Evolutionary conservation across 1,139 yeast genomes (phyloP), one percentile per base, ranked within the genome.

Genomic region (Hemisphaericaspora subhashii): DNA sequence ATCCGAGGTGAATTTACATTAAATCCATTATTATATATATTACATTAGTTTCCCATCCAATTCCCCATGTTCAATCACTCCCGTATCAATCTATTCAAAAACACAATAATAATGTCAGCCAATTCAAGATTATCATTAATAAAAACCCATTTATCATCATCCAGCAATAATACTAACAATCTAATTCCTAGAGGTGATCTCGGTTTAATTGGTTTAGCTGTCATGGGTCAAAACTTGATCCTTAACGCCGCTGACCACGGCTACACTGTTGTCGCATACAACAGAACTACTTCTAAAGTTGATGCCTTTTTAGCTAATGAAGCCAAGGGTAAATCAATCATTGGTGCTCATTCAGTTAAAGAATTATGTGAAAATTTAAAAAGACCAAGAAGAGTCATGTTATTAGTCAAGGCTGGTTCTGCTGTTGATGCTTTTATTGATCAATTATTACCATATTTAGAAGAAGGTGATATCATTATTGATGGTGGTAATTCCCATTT

Each of bases 401-500:
- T 92, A 52, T 81, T 92, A 62, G 98, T 92, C 64, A 92, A 92
- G 79, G 98, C 98, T 50, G 98, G 98, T 72, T 66, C 71, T 44
- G 95, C 98, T 47, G 98, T 92, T 55, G 98, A 92, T 66, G 80
- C 77, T 57, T 88, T 92, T 71, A 92, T 92, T 64, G 79, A 79
- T 51, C 92, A 86, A 73, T 77, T 92, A 64, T 70, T 86, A 53
- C 97, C 97, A 58, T 79, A 81, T 77, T 79, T 92, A 70, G 98
- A 92, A 68, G 77, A 87, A 72, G 98, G 96, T 53, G 98, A 92
- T 68, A 92, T 92, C 77, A 87, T 92, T 79, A 92, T 92, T 60
- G 98, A 92, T 62, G 98, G 98, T 74, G 98, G 98, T 79, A 92
- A 92, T 87, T 92, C 98, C 36, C 97, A 90, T 72, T 92, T 84